Percentiles rank a stretch among this genome's conserved stretches.
Evolutionary conservation across 2,329 filamentous ascomycete species (phyloP).

Genomic region (Penicillium sp.): DNA sequence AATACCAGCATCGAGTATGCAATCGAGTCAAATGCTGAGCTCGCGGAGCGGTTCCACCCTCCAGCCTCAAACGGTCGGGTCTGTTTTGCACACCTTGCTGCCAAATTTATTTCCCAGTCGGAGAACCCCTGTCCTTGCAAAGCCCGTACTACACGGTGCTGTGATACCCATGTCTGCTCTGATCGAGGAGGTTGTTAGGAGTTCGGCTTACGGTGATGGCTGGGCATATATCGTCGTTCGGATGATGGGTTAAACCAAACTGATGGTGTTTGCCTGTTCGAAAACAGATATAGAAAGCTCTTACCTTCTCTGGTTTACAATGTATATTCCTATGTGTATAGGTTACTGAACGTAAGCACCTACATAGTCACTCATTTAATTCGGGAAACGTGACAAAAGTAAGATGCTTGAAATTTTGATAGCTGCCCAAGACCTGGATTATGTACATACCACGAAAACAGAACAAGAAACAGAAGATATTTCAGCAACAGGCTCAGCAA

Average conservation of each 20-base stretch:
- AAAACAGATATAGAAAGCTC: not conserved
- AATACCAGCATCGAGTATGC: conserved; percentile 30
- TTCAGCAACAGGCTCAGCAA: too few species aligned
- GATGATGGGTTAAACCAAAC: conserved; percentile 52
- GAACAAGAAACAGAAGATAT: too few species aligned
- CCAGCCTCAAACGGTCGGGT: conserved; percentile 68
- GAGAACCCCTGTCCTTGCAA: conserved; percentile 77
- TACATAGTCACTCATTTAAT: not conserved
- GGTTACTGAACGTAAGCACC: not conserved
- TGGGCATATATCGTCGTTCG: conserved; percentile 82
- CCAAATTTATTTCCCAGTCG: conserved; percentile 84
- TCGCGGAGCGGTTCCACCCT: conserved; percentile 26
- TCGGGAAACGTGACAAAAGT: not conserved
- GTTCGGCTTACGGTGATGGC: conserved; percentile 84
- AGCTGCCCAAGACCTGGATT: too few species aligned
- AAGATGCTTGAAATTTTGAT: not conserved
- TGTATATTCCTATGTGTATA: not conserved
- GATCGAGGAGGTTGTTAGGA: conserved; percentile 77
- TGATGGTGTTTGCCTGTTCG: not conserved
- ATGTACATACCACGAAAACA: too few species aligned
- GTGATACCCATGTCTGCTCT: conserved; percentile 75
- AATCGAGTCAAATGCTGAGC: conserved; percentile 23
- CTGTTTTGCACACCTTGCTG: conserved; percentile 70
- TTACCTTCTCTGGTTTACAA: not conserved
- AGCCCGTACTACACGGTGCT: conserved; percentile 81